phyloP scores from a whole-genome alignment of 768 basidiomycete species.

The Phylloporus sp. region DNA sequence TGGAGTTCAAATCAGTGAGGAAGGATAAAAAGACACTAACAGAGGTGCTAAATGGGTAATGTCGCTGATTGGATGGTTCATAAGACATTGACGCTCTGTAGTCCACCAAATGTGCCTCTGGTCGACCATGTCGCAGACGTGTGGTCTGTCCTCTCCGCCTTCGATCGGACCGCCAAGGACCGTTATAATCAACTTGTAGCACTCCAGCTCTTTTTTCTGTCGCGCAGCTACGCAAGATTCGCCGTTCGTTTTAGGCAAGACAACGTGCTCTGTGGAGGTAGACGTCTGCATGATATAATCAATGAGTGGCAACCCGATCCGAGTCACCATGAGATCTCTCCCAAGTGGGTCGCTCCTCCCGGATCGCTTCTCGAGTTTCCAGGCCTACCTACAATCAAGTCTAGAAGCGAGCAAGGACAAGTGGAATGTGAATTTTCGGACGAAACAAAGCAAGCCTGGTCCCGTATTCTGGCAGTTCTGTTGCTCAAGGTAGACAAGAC shows the following conservation, averaged over 20 bases:
- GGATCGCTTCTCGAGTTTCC: not conserved
- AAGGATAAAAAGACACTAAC: not conserved
- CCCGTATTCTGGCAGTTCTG: not conserved
- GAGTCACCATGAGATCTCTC: not conserved
- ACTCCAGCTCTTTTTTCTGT: not conserved
- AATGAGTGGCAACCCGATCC: too few species aligned
- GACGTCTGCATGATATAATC: not conserved
- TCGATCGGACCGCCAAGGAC: not conserved
- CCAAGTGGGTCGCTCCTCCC: not conserved
- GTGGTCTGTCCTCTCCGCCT: not conserved
- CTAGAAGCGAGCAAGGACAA: not conserved
- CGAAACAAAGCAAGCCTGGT: not conserved
- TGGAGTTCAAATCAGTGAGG: not conserved
- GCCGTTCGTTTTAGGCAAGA: not conserved
- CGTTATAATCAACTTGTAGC: not conserved
- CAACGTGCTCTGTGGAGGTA: not conserved
- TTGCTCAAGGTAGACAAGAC: not conserved
- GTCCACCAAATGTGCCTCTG: not conserved
- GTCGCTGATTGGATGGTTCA: too few species aligned
- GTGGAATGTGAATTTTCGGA: not conserved
- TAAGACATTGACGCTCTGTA: too few species aligned
- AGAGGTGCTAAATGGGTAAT: not conserved
- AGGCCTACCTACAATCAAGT: not conserved
- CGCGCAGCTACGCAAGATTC: not conserved
- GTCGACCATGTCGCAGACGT: not conserved